These are phyloP conservation scores for Tricholoma sp. DNA, from an alignment of 768 basidiomycete species.

Conservation along the genomic window DNA sequence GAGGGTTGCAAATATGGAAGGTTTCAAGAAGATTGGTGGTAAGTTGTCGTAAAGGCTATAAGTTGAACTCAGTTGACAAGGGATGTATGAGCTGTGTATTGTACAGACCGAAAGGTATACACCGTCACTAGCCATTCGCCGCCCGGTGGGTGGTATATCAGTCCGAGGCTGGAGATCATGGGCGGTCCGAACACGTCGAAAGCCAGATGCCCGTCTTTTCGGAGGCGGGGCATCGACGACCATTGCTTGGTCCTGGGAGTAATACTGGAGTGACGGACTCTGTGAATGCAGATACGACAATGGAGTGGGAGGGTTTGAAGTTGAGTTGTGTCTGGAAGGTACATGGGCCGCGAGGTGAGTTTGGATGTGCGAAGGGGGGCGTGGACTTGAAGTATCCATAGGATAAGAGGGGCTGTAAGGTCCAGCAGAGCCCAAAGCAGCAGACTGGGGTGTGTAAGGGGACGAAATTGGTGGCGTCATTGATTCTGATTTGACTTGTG, in stretches of 20 bases:
- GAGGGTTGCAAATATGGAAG: constrained; percentile 90
- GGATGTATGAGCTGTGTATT: constrained; percentile 1
- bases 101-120: constrained; percentile 74
- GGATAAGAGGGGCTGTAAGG: constrained; percentile 44
- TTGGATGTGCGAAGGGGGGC: constrained; percentile 46
- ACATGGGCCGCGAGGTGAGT: constrained; percentile 46
- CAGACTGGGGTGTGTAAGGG: constrained; percentile 53
- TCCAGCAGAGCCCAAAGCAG: constrained; percentile 29
- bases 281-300: constrained; percentile 59
- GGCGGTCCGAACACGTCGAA: constrained; percentile 71
- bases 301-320: constrained; percentile 69
- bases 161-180: constrained; percentile 76
- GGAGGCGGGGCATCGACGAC: constrained; percentile 58
- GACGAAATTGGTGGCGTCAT: constrained; percentile 44
- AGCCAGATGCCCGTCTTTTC: constrained; percentile 68
- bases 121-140: constrained; percentile 76
- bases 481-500: constrained; percentile 49
- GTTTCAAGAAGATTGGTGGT: constrained; percentile 88
- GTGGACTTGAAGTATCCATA: constrained; percentile 65
- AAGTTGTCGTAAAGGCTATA: constrained; percentile 57
- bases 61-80: constrained; percentile 9
- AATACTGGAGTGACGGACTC: constrained; percentile 49
- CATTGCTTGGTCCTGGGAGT: constrained; percentile 67
- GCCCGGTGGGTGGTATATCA: constrained; percentile 54
- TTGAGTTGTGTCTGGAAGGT: constrained; percentile 47